phyloP scores from a whole-genome alignment of 1,284 basidiomycete genomes.

The Sporisorium iseilematis-ciliati region DNA sequence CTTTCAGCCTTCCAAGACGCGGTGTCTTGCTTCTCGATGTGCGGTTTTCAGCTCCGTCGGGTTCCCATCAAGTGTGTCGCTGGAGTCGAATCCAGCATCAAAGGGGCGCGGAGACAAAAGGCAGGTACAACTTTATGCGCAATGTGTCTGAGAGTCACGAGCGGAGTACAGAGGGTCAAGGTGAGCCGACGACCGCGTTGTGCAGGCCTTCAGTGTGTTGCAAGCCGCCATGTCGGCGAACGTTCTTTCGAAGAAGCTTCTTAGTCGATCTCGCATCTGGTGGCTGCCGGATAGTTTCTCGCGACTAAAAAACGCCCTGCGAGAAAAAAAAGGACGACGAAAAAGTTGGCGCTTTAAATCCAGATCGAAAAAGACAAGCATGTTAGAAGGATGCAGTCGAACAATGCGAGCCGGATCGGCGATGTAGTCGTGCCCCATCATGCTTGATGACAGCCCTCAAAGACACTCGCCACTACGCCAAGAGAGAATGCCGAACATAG shows the following conservation, averaged over 20 bases:
- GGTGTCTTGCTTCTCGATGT: no score
- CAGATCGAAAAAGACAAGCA: neutral
- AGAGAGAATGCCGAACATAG: neutral
- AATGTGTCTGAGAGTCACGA: no score
- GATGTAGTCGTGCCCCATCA: neutral
- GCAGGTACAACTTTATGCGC: no score
- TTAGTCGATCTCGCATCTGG: neutral
- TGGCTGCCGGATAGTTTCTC: neutral
- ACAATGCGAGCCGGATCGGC: neutral
- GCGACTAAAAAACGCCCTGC: neutral
- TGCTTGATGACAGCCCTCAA: neutral
- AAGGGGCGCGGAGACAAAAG: no score
- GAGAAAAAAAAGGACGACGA: neutral
- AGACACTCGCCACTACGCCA: neutral
- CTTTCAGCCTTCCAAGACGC: neutral
- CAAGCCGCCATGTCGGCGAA: slow-evolving; percentile 1
- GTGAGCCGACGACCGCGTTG: no score
- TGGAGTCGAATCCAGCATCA: no score
- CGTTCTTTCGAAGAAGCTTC: slow-evolving; percentile 3
- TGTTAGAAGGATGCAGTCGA: neutral
- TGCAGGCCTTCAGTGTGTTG: neutral
- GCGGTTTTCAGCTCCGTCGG: no score
- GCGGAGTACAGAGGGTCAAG: no score
- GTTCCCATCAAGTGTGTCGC: no score
- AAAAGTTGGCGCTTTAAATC: slow-evolving; percentile 3